Percentiles rank a stretch among this genome's conserved stretches.
These are phyloP conservation scores for Sugiyamaella lignohabitans DNA, from an alignment of 805 yeast genomes.

Conservation along the genomic window DNA sequence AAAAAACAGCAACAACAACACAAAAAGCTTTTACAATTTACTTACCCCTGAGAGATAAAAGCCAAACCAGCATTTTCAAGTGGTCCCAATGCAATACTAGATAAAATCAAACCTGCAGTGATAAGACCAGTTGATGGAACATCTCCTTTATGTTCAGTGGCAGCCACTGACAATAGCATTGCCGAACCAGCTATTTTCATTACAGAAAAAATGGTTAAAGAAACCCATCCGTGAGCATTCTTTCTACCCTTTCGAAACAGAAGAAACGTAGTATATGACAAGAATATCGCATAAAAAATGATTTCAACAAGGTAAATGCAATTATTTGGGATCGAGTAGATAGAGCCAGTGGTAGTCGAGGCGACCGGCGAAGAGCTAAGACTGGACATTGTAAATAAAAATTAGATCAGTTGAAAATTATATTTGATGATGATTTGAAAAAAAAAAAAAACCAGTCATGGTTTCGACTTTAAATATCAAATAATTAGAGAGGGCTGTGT, in stretches of 20 bases:
- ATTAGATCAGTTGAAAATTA: too few species aligned
- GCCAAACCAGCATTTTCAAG: constrained; percentile 9
- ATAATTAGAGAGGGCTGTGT: too few species aligned
- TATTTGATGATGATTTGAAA: too few species aligned
- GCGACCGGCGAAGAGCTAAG: neutral
- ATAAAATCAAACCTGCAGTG: constrained; percentile 9
- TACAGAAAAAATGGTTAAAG: constrained; percentile 4
- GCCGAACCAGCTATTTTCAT: constrained; percentile 9
- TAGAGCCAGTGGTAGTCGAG: constrained; percentile 1
- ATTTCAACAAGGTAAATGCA: constrained; percentile 5
- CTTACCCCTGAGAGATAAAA: neutral
- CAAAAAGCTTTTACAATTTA: neutral
- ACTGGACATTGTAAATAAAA: neutral
- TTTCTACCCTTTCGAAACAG: constrained; percentile 1
- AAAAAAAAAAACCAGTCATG: too few species aligned
- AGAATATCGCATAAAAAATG: constrained; percentile 1
- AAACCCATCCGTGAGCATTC: constrained; percentile 10
- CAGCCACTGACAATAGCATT: constrained; percentile 4
- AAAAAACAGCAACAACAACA: neutral
- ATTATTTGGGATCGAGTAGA: constrained; percentile 5
- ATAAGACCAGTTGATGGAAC: constrained; percentile 6
- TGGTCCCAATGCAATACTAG: constrained; percentile 14
- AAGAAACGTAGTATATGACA: neutral
- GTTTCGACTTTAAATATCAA: too few species aligned
- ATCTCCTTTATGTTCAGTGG: constrained; percentile 3